A percentile compares a stretch with the other conserved stretches of the same genome.
These are phyloP conservation scores for Haplographium delicatum DNA, from an alignment of 495 filamentous ascomycete species.

Conservation along the genomic window DNA sequence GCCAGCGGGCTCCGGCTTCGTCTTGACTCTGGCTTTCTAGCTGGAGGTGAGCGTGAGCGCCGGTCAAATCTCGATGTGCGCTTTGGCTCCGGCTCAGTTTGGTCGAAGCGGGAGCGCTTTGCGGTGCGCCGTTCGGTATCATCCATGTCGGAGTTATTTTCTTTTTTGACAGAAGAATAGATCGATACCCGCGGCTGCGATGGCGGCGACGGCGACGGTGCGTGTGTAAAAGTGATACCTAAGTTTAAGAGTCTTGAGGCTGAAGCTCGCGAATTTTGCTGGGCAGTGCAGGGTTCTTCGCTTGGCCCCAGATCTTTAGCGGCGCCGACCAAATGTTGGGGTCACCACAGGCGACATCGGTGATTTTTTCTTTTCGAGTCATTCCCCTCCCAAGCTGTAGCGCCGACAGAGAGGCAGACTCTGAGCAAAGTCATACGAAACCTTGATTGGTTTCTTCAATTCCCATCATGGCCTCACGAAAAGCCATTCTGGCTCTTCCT, in stretches of 20 bases:
- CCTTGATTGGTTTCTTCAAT: conserved; percentile 8
- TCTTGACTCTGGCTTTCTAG: conserved; percentile 46
- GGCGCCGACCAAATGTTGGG: not conserved
- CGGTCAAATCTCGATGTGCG: conserved; percentile 74
- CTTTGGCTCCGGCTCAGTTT: conserved; percentile 72
- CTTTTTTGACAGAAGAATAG: not conserved
- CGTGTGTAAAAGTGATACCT: no score
- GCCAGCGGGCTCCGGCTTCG: conserved; percentile 78
- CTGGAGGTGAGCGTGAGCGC: conserved; percentile 74
- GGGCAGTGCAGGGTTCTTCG: no score
- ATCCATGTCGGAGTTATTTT: conserved; percentile 49
- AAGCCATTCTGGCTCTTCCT: conserved; percentile 29
- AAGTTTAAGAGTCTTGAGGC: not conserved
- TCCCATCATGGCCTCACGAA: conserved; percentile 43
- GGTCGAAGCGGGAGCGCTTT: conserved; percentile 90
- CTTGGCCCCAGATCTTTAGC: conserved; percentile 7
- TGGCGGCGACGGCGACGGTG: no score
- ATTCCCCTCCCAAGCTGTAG: conserved; percentile 1
- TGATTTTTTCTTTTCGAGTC: conserved; percentile 8
- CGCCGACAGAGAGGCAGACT: not conserved
- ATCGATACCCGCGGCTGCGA: not conserved
- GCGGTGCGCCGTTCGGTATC: conserved; percentile 68
- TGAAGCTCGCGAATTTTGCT: conserved; percentile 4
- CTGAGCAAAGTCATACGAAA: conserved; percentile 2
- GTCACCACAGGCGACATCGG: conserved; percentile 18